Evolutionary conservation across 176 grass and related monocot species (phyloP).

Genomic region (Neostapfia colusana): DNA sequence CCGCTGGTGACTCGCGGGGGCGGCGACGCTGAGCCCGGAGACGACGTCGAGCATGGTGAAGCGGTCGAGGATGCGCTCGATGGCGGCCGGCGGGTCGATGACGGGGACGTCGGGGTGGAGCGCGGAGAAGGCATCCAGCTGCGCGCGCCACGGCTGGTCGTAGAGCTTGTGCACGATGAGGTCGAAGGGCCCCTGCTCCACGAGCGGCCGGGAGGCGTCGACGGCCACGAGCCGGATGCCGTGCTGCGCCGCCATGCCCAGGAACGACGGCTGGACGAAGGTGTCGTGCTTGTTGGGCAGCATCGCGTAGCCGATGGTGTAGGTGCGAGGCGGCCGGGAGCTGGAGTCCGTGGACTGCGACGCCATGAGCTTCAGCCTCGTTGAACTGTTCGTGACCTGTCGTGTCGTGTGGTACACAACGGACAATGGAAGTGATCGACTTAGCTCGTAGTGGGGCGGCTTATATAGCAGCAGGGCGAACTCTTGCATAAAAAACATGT

Average conservation of each 20-base stretch:
- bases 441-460: not conserved
- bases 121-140: constrained; percentile 58
- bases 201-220: constrained; percentile 43
- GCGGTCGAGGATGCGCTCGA: constrained; percentile 81
- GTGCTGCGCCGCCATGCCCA: constrained; percentile 27
- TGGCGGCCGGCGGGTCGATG: constrained; percentile 56
- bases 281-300: constrained; percentile 56
- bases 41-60: constrained; percentile 74
- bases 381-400: not conserved
- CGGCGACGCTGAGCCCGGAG: constrained; percentile 34
- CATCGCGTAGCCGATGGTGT: constrained; percentile 65
- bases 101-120: constrained; percentile 48
- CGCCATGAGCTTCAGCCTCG: not conserved
- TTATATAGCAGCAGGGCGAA: not conserved
- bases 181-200: constrained; percentile 67
- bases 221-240: constrained; percentile 58
- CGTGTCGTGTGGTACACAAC: not conserved
- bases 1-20: not conserved
- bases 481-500: not conserved
- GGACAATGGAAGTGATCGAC: not conserved
- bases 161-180: constrained; percentile 67
- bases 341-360: not conserved
- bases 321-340: not conserved
- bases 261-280: constrained; percentile 67
- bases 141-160: constrained; percentile 50